Base-by-base conservation (phyloP, 192 early-diverging fungal genomes). In the Podila minutissima region DNA sequence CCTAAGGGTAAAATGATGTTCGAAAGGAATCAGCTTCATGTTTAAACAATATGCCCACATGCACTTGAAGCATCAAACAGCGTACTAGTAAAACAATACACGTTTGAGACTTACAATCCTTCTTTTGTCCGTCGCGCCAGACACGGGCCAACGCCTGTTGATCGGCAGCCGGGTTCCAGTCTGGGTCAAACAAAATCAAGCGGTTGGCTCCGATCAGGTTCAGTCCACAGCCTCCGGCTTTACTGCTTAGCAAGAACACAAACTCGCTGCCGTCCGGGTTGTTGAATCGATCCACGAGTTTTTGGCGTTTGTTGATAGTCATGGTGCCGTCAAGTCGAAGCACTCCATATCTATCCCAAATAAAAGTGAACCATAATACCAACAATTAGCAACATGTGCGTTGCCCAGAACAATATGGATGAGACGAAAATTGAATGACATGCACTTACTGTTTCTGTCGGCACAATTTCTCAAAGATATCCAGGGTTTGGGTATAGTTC, bases 191-290 rank as follows among this genome's bases (percentile, higher is more conserved):
- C 2, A 99, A 87, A 2, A 99, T 91, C 35, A 99, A 89, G 15
- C 98, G 87, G 81, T 99, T 99, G 22, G 98, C 98, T 3, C 98
- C 98, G 66, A 99, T 97, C 85, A 99, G 85, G 70, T 99, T 99
- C 58, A 99, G 87, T 1, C 98, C 98, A 83, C 98, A 99, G 37
- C 98, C 98, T 68, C 98, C 98, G 2, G 98, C 97, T 83, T 99
- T 99, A 75, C 96, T 97, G 72, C 94, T 96, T 1, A 99, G 78
- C 60, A 99, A 83, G 69, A 99, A 99, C 2, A 99, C 90, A 87
- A 99, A 99, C 51, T 97, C 93, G 28, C 82, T 72, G 37, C 90
- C 88, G 9, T 90, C 86, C 0, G 97, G 97, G 76, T 99, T 91
- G 83, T 99, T 99, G 85, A 99, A 99, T 64, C 87, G 90, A 74